A percentile compares a stretch with the other conserved stretches of the same genome.
These are phyloP conservation scores for Globisporangium cederbergense DNA, from an alignment of 352 stramenopile species.

Conservation along the genomic window DNA sequence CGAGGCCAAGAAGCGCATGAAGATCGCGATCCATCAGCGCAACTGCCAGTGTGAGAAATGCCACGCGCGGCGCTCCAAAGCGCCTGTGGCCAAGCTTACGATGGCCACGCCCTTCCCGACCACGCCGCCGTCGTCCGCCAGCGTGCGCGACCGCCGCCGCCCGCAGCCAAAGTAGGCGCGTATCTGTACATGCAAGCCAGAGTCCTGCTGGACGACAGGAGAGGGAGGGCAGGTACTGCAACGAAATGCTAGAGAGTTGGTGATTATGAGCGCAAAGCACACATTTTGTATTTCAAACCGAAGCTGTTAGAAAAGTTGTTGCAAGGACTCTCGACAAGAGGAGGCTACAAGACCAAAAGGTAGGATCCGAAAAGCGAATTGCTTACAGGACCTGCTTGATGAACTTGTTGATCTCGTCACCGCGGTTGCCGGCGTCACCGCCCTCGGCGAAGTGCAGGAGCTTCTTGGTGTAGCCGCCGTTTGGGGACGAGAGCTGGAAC, in stretches of 20 bases:
- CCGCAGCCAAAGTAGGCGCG: slow-evolving; percentile 17
- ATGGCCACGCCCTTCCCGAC: slow-evolving; percentile 42
- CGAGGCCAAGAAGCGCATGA: slow-evolving; percentile 79
- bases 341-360: neutral
- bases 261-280: slow-evolving; percentile 1
- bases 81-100: slow-evolving; percentile 19
- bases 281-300: slow-evolving; percentile 26
- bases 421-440: slow-evolving; percentile 91
- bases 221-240: neutral
- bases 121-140: slow-evolving; percentile 36
- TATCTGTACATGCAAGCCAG: neutral
- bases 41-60: slow-evolving; percentile 83
- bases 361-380: slow-evolving; percentile 2
- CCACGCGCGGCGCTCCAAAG: slow-evolving; percentile 50
- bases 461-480: slow-evolving; percentile 94
- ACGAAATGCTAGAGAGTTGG: neutral
- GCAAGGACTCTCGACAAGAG: neutral
- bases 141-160: slow-evolving; percentile 36
- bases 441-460: slow-evolving; percentile 93
- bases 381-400: slow-evolving; percentile 93
- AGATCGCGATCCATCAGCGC: slow-evolving; percentile 81
- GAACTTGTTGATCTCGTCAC: slow-evolving; percentile 93
- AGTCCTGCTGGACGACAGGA: neutral
- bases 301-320: slow-evolving; percentile 14
- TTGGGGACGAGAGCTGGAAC: slow-evolving; percentile 98